Conservation (phyloP, 371 early-diverging fungal genomes). For the Paramicrosporidium saccamoebae region DNA sequence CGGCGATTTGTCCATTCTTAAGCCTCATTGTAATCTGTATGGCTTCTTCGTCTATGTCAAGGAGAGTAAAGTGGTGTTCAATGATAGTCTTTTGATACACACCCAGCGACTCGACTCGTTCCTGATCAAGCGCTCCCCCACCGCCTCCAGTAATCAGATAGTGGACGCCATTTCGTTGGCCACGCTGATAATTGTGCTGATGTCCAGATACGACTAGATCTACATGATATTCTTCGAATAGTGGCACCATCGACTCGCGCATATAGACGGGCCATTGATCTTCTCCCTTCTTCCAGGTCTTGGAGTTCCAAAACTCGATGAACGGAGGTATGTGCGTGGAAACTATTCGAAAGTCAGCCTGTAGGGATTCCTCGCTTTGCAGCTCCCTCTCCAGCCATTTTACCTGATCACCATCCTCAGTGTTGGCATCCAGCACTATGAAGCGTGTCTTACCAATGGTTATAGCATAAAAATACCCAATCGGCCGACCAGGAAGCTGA, state of each 20-base stretch:
- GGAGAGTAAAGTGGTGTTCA: slow-evolving; percentile 15
- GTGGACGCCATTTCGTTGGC: slow-evolving; percentile 11
- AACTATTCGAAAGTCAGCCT: slow-evolving; percentile 21
- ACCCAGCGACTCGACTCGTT: slow-evolving; percentile 20
- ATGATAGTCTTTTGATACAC: slow-evolving; percentile 15
- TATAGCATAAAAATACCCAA: slow-evolving; percentile 17
- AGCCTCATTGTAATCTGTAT: no score
- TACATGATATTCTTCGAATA: slow-evolving; percentile 21
- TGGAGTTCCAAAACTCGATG: slow-evolving; percentile 38
- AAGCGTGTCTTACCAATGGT: slow-evolving; percentile 18
- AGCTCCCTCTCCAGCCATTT: slow-evolving; percentile 19
- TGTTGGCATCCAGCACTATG: slow-evolving; percentile 27
- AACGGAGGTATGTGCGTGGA: slow-evolving; percentile 42
- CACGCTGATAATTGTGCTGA: slow-evolving; percentile 39
- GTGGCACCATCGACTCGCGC: slow-evolving; percentile 17
- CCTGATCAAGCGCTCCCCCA: slow-evolving; percentile 25
- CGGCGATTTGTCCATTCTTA: no score
- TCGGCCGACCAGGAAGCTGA: slow-evolving; percentile 7
- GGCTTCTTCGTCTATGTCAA: slow-evolving; percentile 12
- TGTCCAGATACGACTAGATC: slow-evolving; percentile 44
- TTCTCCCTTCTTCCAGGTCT: slow-evolving; percentile 23
- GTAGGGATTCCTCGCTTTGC: slow-evolving; percentile 10
- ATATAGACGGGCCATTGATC: slow-evolving; percentile 32
- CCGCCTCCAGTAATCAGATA: slow-evolving; percentile 39
- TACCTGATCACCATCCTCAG: slow-evolving; percentile 18